These are phyloP conservation scores for Xylogone sp. DNA, from an alignment of 2,329 filamentous ascomycete genomes.

Conservation along the genomic window DNA sequence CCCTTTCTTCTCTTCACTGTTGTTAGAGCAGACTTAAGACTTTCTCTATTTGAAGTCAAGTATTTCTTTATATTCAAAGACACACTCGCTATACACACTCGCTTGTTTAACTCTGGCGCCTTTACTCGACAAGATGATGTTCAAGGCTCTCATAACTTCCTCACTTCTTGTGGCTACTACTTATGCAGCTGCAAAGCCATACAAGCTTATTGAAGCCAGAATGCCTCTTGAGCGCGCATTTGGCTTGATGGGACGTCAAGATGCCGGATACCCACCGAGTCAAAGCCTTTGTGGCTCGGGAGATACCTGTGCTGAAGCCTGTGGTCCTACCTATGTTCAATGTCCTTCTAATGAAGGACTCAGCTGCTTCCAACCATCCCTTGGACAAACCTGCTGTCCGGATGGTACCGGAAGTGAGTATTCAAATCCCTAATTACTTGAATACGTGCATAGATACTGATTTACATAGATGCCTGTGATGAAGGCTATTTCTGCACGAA, in stretches of 20 bases:
- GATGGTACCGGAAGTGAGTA: constrained; percentile 53
- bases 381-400: constrained; percentile 53
- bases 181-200: constrained; percentile 28
- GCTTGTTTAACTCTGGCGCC: constrained; percentile 1
- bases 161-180: constrained; percentile 24
- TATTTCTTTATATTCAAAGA: neutral
- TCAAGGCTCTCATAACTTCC: constrained; percentile 19
- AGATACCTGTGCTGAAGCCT: constrained; percentile 51
- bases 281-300: constrained; percentile 45
- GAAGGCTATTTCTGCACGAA: constrained; percentile 60
- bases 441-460: neutral
- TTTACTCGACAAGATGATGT: constrained; percentile 23
- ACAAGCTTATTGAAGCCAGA: constrained; percentile 31
- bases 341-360: constrained; percentile 46
- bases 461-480: constrained; percentile 51
- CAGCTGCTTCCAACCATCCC: constrained; percentile 55
- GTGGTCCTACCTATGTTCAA: constrained; percentile 45
- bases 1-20: neutral
- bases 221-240: constrained; percentile 33
- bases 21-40: neutral
- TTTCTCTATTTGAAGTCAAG: neutral
- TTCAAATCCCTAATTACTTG: constrained; percentile 3
- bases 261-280: constrained; percentile 45
- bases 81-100: constrained; percentile 7
- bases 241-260: constrained; percentile 41